phyloP scores from a whole-genome alignment of 2,329 filamentous ascomycete species.

The Zalaria sp. region DNA sequence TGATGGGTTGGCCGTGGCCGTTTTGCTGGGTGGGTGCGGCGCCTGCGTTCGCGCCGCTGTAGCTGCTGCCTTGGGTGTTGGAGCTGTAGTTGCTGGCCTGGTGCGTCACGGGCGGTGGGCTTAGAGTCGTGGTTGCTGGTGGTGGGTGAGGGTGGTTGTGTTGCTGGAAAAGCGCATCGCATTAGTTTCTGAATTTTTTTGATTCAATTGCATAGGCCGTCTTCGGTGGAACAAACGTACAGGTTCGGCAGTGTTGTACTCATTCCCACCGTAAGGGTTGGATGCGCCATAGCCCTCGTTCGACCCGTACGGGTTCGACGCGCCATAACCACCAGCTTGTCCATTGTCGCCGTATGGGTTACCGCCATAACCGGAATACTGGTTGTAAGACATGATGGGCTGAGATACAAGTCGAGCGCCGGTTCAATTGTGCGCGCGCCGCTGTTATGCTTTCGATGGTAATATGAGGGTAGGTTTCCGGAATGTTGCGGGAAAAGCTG shows the following conservation, averaged over 20 bases:
- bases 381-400: slow-evolving; percentile 44
- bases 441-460: no score
- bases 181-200: no score
- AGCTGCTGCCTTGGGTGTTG: slow-evolving; percentile 21
- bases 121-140: slow-evolving; percentile 3
- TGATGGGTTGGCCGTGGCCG: slow-evolving; percentile 1
- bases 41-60: slow-evolving; percentile 8
- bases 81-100: slow-evolving; percentile 19
- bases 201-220: background rate
- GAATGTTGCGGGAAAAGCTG: no score
- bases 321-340: slow-evolving; percentile 27
- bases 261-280: slow-evolving; percentile 24
- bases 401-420: background rate
- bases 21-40: background rate
- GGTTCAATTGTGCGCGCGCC: slow-evolving; percentile 2
- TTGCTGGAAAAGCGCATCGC: background rate
- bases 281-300: slow-evolving; percentile 12
- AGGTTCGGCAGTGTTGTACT: slow-evolving; percentile 3
- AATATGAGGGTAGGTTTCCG: no score
- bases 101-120: slow-evolving; percentile 18
- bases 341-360: slow-evolving; percentile 55
- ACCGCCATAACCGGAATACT: slow-evolving; percentile 42
- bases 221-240: background rate
- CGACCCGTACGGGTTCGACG: slow-evolving; percentile 18
- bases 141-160: background rate